A percentile compares a stretch with the other conserved stretches of the same genome.
These are phyloP conservation scores for Penicillium macrosclerotiorum DNA, from an alignment of 495 filamentous ascomycete species.

Conservation along the genomic window DNA sequence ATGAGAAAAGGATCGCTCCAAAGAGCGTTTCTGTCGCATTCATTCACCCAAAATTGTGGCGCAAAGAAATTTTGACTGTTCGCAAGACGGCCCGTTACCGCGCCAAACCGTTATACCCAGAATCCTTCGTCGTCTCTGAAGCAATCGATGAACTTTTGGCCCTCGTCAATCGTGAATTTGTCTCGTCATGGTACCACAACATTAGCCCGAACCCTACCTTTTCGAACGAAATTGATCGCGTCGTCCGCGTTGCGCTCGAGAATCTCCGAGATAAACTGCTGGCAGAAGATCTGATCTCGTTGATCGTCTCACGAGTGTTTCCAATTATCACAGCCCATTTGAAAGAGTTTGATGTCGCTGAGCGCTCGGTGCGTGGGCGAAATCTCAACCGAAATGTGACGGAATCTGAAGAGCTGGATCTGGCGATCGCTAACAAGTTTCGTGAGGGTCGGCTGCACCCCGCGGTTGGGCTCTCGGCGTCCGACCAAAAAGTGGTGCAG, in stretches of 20 bases:
- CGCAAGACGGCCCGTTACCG: conserved; percentile 50
- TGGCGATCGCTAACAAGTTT: conserved; percentile 92
- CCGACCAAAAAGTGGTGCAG: conserved; percentile 77
- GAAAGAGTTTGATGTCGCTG: conserved; percentile 85
- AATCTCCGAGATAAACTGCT: conserved; percentile 67
- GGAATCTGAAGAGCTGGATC: conserved; percentile 91
- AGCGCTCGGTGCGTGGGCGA: conserved; percentile 80
- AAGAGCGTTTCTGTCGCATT: conserved; percentile 53
- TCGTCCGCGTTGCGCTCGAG: conserved; percentile 70
- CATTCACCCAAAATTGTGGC: conserved; percentile 62
- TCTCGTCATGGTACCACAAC: conserved; percentile 81
- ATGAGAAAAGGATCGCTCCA: conserved; percentile 25
- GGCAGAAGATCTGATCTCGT: conserved; percentile 73
- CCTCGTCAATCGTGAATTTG: conserved; percentile 77
- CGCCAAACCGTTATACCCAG: conserved; percentile 65
- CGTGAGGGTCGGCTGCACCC: conserved; percentile 85
- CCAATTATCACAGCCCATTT: conserved; percentile 91
- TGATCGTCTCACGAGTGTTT: conserved; percentile 76
- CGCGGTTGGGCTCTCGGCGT: conserved; percentile 77
- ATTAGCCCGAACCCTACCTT: conserved; percentile 83
- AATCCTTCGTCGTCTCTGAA: conserved; percentile 76
- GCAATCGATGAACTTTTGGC: conserved; percentile 78
- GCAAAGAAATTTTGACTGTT: conserved; percentile 61
- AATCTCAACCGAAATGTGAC: conserved; percentile 87
- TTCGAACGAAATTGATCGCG: conserved; percentile 76